Evolutionary conservation across 306 rosid genomes (phyloP), one percentile per base, ranked within the genome.

Genomic region (Glycine tomentella): DNA sequence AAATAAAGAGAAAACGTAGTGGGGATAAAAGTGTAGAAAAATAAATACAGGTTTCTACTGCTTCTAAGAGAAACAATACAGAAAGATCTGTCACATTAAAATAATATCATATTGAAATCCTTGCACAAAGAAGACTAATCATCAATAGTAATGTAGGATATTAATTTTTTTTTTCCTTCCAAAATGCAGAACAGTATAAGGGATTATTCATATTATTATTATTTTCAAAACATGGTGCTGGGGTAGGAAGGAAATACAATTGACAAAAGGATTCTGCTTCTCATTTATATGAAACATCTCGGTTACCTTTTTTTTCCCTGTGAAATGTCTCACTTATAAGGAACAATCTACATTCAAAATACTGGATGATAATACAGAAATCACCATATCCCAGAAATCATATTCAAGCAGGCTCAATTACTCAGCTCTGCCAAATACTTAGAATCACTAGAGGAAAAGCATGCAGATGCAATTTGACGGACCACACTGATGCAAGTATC

Each of bases 21-120:
- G 4, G 33, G 31, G 42, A 81, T 65, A 65, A 13, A 45, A 15
- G 38, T 52, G 31, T 9, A 53, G 48, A 73, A 64, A 44, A 67
- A 20, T 17, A 72, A 90, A 90, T 81, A 85, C 87, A 90, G 16
- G 88, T 90, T 77, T 91, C 91, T 53, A 89, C 94, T 5, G 94
- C 92, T 84, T 84, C 88, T 40, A 93, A 91, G 75, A 91, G 93
- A 51, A 83, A 81, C 91, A 91, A 77, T 85, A 91, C 83, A 87
- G 91, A 72, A 91, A 89, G 52, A 88, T 93, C 88, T 89, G 87
- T 48, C 69, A 57, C 51, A 48, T 33, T 50, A 44, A 59, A 66
- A 31, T 31, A 84, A 59, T 68, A 17, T 34, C 67, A 38, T 2
- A 9, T 7, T 56, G 17, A 55, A 81, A 72, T 72, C 73, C 73